A percentile compares a stretch with the other conserved stretches of the same genome.
Evolutionary conservation across 768 basidiomycete genomes (phyloP).

Genomic region (Podaxis carcinomalis): DNA sequence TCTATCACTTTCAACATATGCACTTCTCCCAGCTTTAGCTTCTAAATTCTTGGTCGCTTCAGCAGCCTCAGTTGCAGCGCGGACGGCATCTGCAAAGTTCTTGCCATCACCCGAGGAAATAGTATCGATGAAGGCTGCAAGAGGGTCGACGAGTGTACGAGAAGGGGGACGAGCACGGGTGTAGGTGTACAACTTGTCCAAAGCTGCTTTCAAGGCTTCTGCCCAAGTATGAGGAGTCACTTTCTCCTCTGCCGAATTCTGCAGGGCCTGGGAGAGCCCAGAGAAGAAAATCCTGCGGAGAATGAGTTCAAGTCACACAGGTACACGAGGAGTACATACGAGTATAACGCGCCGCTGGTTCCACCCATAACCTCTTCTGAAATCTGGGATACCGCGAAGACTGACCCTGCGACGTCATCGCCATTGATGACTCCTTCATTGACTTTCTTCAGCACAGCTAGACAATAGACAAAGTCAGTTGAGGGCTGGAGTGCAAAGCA

Average conservation of each 20-base stretch:
- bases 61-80: slow-evolving; percentile 60
- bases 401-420: slow-evolving; percentile 56
- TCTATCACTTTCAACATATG: slow-evolving; percentile 73
- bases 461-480: background rate
- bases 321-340: slow-evolving; percentile 44
- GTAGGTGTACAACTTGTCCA: slow-evolving; percentile 68
- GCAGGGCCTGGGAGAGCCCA: slow-evolving; percentile 72
- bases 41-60: slow-evolving; percentile 70
- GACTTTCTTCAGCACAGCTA: slow-evolving; percentile 61
- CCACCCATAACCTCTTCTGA: slow-evolving; percentile 89
- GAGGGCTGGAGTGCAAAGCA: background rate
- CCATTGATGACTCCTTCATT: slow-evolving; percentile 53
- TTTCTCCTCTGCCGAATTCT: slow-evolving; percentile 28
- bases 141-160: slow-evolving; percentile 89
- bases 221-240: slow-evolving; percentile 59
- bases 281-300: slow-evolving; percentile 84
- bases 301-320: background rate
- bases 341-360: slow-evolving; percentile 87
- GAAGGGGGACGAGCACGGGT: slow-evolving; percentile 88
- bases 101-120: slow-evolving; percentile 24
- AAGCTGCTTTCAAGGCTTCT: slow-evolving; percentile 50
- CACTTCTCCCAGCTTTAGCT: slow-evolving; percentile 86
- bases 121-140: slow-evolving; percentile 67
- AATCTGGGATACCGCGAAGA: slow-evolving; percentile 66
- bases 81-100: slow-evolving; percentile 49